Conservation (phyloP, 2,329 filamentous ascomycete genomes). For the Gaeumannomyces tritici region DNA sequence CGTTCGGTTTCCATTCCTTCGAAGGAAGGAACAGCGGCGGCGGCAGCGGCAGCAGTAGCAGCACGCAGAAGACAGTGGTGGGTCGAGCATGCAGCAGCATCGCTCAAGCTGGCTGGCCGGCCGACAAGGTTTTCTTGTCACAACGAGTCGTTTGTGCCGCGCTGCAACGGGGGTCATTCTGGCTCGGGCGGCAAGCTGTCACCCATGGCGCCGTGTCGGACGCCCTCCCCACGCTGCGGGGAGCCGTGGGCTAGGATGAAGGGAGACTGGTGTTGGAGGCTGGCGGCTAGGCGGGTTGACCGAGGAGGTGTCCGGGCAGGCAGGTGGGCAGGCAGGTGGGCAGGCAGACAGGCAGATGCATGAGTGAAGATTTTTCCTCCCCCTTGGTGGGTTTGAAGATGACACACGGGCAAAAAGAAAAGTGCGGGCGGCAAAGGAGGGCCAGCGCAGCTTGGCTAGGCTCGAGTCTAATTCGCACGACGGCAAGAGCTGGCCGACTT, state of each 20-base stretch:
- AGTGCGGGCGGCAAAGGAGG: not conserved
- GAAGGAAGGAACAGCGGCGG: not conserved
- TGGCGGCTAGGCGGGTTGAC: not conserved
- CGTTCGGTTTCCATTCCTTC: not conserved
- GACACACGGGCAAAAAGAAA: not conserved
- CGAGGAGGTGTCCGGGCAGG: not conserved
- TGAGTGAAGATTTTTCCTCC: too few relatives aligned
- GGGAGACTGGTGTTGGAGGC: not conserved
- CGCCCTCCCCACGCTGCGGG: not conserved
- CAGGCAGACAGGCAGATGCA: too few relatives aligned
- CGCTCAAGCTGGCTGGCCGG: not conserved
- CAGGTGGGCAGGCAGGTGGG: too few relatives aligned
- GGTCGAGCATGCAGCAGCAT: not conserved
- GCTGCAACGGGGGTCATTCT: not conserved
- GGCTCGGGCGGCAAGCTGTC: not conserved
- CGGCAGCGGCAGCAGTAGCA: too few relatives aligned
- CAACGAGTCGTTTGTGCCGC: not conserved
- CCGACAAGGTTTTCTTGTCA: not conserved
- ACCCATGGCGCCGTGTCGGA: not conserved
- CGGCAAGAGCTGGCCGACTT: too few relatives aligned
- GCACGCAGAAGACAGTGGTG: not conserved
- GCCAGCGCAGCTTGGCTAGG: too few relatives aligned
- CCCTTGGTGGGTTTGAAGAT: too few relatives aligned
- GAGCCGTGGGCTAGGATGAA: not conserved
- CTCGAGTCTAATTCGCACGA: not conserved